phyloP scores from a whole-genome alignment of 1,139 yeast species.

The Geotrichum europaeum region DNA sequence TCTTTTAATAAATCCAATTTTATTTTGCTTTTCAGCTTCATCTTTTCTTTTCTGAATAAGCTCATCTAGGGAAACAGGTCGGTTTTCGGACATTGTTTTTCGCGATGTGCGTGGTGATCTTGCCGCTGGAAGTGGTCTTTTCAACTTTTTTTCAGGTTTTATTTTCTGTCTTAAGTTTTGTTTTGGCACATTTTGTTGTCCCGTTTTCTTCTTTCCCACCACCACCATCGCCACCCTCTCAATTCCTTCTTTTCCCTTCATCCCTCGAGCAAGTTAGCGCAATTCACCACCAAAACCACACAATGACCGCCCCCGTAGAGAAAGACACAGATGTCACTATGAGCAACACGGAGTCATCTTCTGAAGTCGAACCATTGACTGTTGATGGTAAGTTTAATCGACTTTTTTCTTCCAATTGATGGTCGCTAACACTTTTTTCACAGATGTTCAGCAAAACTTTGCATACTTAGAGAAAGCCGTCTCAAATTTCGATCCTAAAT shows the following conservation, averaged over 20 bases:
- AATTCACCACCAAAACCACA: constrained; percentile 1
- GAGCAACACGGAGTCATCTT: constrained; percentile 7
- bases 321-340: constrained; percentile 11
- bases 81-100: not conserved
- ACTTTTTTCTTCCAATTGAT: constrained; percentile 28
- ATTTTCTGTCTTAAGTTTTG: not conserved
- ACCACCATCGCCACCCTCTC: constrained; percentile 11
- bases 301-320: constrained; percentile 10
- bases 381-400: constrained; percentile 20
- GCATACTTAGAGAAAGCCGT: constrained; percentile 64
- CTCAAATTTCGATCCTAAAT: constrained; percentile 74
- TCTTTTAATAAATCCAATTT: constrained; percentile 12
- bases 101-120: not conserved
- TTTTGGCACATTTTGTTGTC: not conserved
- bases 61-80: constrained; percentile 42
- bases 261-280: not conserved
- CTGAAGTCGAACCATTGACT: constrained; percentile 15
- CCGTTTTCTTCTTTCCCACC: constrained; percentile 10
- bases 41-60: constrained; percentile 34
- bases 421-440: constrained; percentile 41
- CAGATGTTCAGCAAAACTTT: constrained; percentile 50
- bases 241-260: not conserved
- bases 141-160: not conserved
- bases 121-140: not conserved
- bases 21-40: constrained; percentile 24